phyloP scores from a whole-genome alignment of 768 basidiomycete species.

The Hysterangium stoloniferum region DNA sequence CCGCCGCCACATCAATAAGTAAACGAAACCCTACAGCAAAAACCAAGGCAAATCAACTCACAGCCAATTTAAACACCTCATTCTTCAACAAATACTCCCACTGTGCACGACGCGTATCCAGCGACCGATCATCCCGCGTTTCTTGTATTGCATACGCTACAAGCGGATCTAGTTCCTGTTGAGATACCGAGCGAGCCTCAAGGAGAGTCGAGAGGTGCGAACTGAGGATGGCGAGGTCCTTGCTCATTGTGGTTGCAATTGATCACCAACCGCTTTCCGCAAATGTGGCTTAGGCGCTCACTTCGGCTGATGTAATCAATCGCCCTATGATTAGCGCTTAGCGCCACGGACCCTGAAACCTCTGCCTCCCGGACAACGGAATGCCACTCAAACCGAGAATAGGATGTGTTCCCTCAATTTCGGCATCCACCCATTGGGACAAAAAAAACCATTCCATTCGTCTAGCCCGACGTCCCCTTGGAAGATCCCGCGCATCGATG shows the following conservation, averaged over 20 bases:
- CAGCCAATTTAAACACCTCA: slow-evolving; percentile 66
- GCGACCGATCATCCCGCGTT: slow-evolving; percentile 3
- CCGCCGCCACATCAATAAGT: neutral
- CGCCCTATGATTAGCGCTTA: too few relatives aligned
- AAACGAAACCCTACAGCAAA: neutral
- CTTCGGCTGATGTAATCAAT: too few relatives aligned
- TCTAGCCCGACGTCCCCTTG: too few relatives aligned
- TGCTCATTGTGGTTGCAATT: slow-evolving; percentile 2
- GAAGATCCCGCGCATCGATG: too few relatives aligned
- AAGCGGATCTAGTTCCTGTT: slow-evolving; percentile 7
- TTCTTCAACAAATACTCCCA: slow-evolving; percentile 72
- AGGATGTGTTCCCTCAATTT: too few relatives aligned
- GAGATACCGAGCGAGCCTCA: slow-evolving; percentile 10
- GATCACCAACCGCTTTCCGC: neutral
- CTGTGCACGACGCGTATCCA: slow-evolving; percentile 57
- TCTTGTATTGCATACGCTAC: slow-evolving; percentile 9
- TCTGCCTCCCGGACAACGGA: too few relatives aligned
- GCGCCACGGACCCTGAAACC: too few relatives aligned
- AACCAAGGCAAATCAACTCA: slow-evolving; percentile 28
- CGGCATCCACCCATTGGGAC: too few relatives aligned
- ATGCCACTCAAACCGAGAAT: too few relatives aligned
- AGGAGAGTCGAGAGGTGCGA: slow-evolving; percentile 11
- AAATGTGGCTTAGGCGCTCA: too few relatives aligned
- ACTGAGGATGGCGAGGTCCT: slow-evolving; percentile 10
- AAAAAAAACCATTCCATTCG: too few relatives aligned